These are phyloP conservation scores for Phytopythium cucurbitacearum DNA, from an alignment of 352 stramenopile genomes.

Conservation along the genomic window DNA sequence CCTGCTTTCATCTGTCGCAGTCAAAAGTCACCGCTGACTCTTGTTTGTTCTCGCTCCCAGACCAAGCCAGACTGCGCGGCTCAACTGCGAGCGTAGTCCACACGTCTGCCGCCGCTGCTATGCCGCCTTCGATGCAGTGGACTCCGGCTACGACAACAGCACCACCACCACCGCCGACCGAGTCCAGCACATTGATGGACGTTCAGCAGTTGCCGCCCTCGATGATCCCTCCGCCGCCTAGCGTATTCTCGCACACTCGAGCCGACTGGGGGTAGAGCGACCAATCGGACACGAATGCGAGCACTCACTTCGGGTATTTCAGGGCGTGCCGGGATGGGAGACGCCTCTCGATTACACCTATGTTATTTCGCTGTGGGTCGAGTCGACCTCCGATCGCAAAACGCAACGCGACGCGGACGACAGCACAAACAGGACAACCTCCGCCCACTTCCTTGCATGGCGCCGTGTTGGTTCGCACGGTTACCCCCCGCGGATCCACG, in stretches of 20 bases:
- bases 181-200: not conserved
- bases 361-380: too few species aligned
- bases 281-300: constrained; percentile 39
- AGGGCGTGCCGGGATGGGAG: too few species aligned
- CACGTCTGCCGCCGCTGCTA: not conserved
- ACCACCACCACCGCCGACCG: not conserved
- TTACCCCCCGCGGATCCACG: constrained; percentile 73
- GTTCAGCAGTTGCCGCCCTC: constrained; percentile 53
- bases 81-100: too few species aligned
- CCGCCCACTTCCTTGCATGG: constrained; percentile 9
- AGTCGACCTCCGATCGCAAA: too few species aligned
- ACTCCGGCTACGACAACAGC: not conserved
- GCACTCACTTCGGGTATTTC: constrained; percentile 48
- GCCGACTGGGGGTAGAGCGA: constrained; percentile 50
- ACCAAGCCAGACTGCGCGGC: constrained; percentile 25
- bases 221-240: constrained; percentile 59
- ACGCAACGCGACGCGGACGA: constrained; percentile 14
- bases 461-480: constrained; percentile 3
- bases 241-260: constrained; percentile 35
- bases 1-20: not conserved
- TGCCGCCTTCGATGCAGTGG: not conserved
- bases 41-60: constrained; percentile 9
- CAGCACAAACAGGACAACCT: not conserved
- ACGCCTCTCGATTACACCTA: too few species aligned
- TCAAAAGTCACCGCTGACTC: not conserved